Conservation (phyloP, 192 early-diverging fungal species). For the Linnemannia exigua region DNA sequence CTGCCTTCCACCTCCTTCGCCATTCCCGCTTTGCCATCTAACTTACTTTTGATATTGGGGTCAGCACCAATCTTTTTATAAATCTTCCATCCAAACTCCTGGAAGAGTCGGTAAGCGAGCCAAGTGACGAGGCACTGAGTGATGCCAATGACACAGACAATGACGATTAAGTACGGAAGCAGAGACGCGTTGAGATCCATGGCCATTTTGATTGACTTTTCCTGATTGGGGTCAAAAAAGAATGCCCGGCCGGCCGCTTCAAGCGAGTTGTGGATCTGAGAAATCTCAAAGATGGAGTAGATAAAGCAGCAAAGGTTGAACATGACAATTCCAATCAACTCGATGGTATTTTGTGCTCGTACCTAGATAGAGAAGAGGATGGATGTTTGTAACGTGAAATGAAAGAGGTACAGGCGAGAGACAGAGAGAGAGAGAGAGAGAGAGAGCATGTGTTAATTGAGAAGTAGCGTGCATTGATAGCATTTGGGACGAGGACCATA, state of each 20-base stretch:
- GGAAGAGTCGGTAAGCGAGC: constrained; percentile 67
- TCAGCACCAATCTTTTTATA: constrained; percentile 80
- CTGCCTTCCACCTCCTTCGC: too few species aligned
- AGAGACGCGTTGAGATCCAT: constrained; percentile 22
- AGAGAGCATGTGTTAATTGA: background rate
- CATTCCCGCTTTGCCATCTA: background rate
- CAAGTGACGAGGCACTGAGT: constrained; percentile 63
- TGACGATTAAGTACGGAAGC: constrained; percentile 62
- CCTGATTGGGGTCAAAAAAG: constrained; percentile 1
- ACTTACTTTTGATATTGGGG: constrained; percentile 68
- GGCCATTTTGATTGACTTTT: background rate
- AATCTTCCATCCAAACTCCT: constrained; percentile 77
- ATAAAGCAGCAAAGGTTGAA: constrained; percentile 77
- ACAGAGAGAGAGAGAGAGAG: constrained; percentile 1
- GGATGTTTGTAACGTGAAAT: background rate
- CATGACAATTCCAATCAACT: constrained; percentile 75
- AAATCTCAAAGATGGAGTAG: constrained; percentile 80
- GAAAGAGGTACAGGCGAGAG: background rate
- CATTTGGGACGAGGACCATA: background rate
- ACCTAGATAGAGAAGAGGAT: constrained; percentile 60
- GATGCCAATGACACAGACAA: constrained; percentile 69
- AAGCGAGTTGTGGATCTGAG: constrained; percentile 64
- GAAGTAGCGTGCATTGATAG: background rate
- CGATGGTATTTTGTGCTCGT: constrained; percentile 79
- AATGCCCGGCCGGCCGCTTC: constrained; percentile 8